Evolutionary conservation across 352 stramenopile genomes (phyloP).

Genomic region (Elongisporangium senticosum): DNA sequence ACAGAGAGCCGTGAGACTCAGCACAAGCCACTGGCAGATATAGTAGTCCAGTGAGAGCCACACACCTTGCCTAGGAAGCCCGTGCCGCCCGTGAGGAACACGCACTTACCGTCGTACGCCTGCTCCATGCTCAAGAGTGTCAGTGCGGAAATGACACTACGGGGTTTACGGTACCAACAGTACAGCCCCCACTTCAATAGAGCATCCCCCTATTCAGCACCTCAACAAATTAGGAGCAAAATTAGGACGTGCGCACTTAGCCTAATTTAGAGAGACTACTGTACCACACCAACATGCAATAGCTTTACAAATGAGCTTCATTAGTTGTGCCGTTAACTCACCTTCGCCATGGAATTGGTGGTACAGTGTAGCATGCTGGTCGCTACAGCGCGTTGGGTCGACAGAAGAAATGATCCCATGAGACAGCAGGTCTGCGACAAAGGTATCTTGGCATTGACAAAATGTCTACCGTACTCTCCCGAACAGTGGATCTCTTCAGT

Average conservation of each 20-base stretch:
- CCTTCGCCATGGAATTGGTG: neutral
- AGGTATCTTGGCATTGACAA: neutral
- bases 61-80: conserved; percentile 82
- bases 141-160: neutral
- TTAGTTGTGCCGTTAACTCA: neutral
- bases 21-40: neutral
- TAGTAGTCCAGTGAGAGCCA: neutral
- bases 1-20: conserved; percentile 3
- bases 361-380: neutral
- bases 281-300: no score
- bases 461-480: neutral
- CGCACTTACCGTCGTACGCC: conserved; percentile 45
- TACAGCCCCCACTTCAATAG: neutral
- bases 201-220: neutral
- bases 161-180: neutral
- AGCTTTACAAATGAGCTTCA: neutral
- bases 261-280: no score
- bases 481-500: neutral
- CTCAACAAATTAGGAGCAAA: neutral
- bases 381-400: neutral
- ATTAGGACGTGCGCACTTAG: neutral
- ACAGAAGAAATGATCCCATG: neutral
- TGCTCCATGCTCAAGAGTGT: conserved; percentile 34
- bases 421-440: neutral
- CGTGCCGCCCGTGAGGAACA: conserved; percentile 85